Evolutionary conservation across 441 rosid species (phyloP).

Genomic region (Erysimum cheiri): DNA sequence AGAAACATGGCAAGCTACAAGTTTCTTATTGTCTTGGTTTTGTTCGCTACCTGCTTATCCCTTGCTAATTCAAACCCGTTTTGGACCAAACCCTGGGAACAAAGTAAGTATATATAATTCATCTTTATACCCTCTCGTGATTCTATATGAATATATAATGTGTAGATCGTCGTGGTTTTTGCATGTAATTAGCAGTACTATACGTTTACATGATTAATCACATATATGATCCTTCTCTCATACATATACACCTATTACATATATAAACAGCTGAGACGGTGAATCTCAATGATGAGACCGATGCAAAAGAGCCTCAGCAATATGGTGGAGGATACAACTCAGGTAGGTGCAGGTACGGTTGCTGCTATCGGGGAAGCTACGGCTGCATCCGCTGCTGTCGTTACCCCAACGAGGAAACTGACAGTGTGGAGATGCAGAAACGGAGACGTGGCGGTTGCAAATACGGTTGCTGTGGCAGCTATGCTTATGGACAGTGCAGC

Average conservation of each 20-base stretch:
- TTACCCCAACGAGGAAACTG: background rate
- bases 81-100: background rate
- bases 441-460: constrained; percentile 14
- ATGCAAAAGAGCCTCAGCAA: constrained; percentile 12
- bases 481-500: constrained; percentile 25
- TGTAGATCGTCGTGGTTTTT: background rate
- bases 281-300: constrained; percentile 3
- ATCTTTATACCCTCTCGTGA: constrained; percentile 3
- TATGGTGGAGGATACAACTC: constrained; percentile 9
- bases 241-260: background rate
- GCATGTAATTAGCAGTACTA: background rate
- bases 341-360: background rate
- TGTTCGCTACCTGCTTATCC: constrained; percentile 17
- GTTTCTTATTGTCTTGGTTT: constrained; percentile 22
- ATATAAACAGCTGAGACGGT: constrained; percentile 23
- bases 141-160: background rate
- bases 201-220: no score
- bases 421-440: background rate
- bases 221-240: background rate
- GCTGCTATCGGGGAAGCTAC: background rate
- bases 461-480: constrained; percentile 16
- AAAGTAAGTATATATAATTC: constrained; percentile 17
- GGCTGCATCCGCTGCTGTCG: background rate
- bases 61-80: background rate
- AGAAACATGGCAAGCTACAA: constrained; percentile 20